Conservation (phyloP, 768 basidiomycete species). For the Pholiota conissans region DNA sequence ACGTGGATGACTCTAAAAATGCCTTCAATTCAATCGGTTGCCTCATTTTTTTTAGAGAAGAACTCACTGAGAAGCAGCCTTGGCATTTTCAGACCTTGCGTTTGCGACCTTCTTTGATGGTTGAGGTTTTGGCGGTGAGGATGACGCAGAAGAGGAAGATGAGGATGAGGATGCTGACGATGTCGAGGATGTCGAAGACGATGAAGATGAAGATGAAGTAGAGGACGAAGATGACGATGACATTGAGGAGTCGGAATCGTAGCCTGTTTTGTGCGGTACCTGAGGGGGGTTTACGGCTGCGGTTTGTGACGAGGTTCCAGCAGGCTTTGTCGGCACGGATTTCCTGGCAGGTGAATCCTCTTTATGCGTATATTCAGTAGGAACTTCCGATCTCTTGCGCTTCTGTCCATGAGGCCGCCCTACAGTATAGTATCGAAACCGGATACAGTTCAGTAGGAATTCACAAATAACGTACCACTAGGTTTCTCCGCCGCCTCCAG, state of each 20-base stretch:
- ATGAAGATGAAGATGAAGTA: conserved; percentile 21
- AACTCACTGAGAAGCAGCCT: background rate
- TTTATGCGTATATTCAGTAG: background rate
- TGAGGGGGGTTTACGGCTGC: background rate
- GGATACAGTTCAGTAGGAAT: background rate
- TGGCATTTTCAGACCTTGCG: conserved; percentile 13
- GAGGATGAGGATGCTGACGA: conserved; percentile 18
- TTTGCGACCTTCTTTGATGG: conserved; percentile 19
- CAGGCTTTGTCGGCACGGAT: background rate
- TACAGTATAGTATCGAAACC: background rate
- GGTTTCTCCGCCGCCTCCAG: background rate
- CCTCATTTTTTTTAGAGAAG: background rate
- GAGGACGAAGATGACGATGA: conserved; percentile 27
- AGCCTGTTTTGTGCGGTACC: conserved; percentile 7
- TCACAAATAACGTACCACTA: conserved; percentile 5
- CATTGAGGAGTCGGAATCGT: conserved; percentile 18
- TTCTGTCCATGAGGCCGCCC: conserved; percentile 15
- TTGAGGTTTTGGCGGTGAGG: conserved; percentile 23
- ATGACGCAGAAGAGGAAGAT: conserved; percentile 14
- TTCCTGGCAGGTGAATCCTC: background rate
- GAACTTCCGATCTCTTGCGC: background rate
- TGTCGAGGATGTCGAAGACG: conserved; percentile 17
- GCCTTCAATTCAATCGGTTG: background rate
- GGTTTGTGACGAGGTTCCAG: background rate
- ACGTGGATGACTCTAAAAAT: conserved; percentile 25